These are phyloP conservation scores for Sordariomycetes sp. DNA, from an alignment of 2,329 filamentous ascomycete species.

Conservation along the genomic window DNA sequence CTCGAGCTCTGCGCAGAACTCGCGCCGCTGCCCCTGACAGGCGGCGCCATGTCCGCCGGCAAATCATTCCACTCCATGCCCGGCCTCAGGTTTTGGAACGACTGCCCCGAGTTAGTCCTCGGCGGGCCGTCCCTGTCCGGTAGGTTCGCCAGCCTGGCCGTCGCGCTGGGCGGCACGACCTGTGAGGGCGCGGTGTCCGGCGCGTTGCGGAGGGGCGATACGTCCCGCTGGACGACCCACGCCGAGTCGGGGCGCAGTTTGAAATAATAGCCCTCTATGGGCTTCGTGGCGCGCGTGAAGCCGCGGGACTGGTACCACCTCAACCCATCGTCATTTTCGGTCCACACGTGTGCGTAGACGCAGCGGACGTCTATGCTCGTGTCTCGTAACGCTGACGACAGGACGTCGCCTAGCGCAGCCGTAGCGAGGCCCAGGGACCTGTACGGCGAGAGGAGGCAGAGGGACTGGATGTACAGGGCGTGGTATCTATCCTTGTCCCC, in stretches of 20 bases:
- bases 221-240: conserved; percentile 39
- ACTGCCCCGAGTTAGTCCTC: conserved; percentile 19
- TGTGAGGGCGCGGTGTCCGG: conserved; percentile 7
- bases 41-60: conserved; percentile 41
- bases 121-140: conserved; percentile 11
- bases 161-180: conserved; percentile 12
- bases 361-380: conserved; percentile 23
- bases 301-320: conserved; percentile 48
- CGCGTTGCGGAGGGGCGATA: conserved; percentile 14
- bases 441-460: conserved; percentile 51
- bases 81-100: conserved; percentile 45
- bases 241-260: conserved; percentile 48
- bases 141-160: conserved; percentile 6
- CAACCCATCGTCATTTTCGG: conserved; percentile 48
- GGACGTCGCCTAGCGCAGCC: conserved; percentile 40
- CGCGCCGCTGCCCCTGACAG: conserved; percentile 12
- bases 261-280: conserved; percentile 46
- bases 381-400: conserved; percentile 21
- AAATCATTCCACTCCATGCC: conserved; percentile 55
- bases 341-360: conserved; percentile 57
- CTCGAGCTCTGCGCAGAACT: conserved; percentile 35
- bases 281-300: conserved; percentile 33
- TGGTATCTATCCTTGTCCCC: conserved; percentile 15
- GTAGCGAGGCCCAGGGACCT: conserved; percentile 43
- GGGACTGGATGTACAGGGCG: conserved; percentile 51